Conservation (phyloP, 2,329 filamentous ascomycete genomes). For the Scedosporium aurantiacum region DNA sequence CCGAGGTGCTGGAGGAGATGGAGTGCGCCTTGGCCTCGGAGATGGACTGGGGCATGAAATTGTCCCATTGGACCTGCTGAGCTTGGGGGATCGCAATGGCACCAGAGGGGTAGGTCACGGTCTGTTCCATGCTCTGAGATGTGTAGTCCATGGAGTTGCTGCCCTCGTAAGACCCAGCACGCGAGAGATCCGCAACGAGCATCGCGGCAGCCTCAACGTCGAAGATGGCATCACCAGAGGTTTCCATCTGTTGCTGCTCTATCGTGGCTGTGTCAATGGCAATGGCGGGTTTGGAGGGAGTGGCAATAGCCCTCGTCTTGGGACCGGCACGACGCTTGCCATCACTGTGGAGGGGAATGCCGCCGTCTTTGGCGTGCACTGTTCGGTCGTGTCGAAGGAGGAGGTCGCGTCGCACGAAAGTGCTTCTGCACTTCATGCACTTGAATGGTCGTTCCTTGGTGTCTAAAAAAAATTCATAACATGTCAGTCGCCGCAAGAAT, state of each 20-base stretch:
- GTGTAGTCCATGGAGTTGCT: constrained; percentile 59
- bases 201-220: constrained; percentile 96
- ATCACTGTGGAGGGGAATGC: constrained; percentile 86
- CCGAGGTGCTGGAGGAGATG: constrained; percentile 52
- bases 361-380: constrained; percentile 96
- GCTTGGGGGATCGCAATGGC: constrained; percentile 63
- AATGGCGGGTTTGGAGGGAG: constrained; percentile 64
- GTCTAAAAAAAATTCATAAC: constrained; percentile 41
- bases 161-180: constrained; percentile 44
- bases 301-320: constrained; percentile 51
- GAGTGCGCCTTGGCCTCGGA: constrained; percentile 67
- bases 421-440: constrained; percentile 95
- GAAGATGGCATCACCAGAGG: constrained; percentile 79
- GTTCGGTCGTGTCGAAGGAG: constrained; percentile 95
- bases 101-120: constrained; percentile 65
- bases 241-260: constrained; percentile 69
- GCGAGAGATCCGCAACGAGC: constrained; percentile 96
- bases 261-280: constrained; percentile 75
- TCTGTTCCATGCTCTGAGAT: constrained; percentile 64
- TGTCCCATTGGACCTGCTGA: constrained; percentile 82
- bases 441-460: constrained; percentile 99
- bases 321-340: constrained; percentile 71
- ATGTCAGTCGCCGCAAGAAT: constrained; percentile 7
- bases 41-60: constrained; percentile 62
- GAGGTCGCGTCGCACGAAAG: constrained; percentile 93